phyloP scores from a whole-genome alignment of 2,329 filamentous ascomycete genomes.

The Sclerotinia minor region DNA sequence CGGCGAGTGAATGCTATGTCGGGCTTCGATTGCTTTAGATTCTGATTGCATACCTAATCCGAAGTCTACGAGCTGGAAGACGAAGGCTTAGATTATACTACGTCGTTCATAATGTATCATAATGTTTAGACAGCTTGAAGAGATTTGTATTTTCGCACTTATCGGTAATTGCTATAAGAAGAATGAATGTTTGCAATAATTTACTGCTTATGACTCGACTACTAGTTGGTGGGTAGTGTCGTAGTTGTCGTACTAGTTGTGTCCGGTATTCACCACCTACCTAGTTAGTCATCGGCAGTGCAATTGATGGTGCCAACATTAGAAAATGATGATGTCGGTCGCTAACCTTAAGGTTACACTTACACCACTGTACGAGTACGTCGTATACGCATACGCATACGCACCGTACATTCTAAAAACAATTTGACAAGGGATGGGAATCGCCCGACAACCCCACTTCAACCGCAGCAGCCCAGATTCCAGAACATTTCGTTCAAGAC shows the following conservation, averaged over 20 bases:
- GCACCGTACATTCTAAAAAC: background rate
- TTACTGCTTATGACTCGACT: background rate
- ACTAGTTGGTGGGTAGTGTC: background rate
- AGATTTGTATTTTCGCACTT: background rate
- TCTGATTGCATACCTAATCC: background rate
- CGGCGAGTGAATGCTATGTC: background rate
- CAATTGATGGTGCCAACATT: background rate
- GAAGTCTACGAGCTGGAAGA: background rate
- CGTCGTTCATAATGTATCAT: conserved; percentile 1
- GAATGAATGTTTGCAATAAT: background rate
- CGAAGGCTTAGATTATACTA: background rate
- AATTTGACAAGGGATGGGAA: conserved; percentile 1
- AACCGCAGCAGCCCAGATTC: conserved; percentile 9
- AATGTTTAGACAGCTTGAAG: conserved; percentile 1
- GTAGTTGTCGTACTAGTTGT: background rate
- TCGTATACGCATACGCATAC: too few species aligned
- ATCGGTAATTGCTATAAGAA: background rate
- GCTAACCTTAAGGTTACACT: too few species aligned
- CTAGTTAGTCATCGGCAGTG: background rate
- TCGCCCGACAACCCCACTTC: background rate
- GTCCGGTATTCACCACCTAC: background rate
- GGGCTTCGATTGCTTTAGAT: background rate
- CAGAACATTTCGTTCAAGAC: background rate
- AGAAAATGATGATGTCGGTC: background rate
- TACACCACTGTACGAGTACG: too few species aligned